Conservation (phyloP, 176 grass and related monocot genomes). For the Dactylis glomerata region DNA sequence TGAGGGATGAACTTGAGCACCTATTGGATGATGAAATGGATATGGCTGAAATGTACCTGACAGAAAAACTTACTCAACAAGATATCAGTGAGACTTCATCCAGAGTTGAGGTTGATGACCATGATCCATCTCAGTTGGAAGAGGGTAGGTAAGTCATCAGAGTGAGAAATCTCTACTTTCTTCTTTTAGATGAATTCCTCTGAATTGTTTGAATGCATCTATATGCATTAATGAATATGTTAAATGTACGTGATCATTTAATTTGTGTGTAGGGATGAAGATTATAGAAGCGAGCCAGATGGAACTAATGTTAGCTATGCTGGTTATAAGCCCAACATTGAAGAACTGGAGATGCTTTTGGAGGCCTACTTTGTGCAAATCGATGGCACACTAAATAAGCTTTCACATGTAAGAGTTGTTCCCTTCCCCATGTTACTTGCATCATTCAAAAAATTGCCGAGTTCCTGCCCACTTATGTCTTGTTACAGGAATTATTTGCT, state of each 20-base stretch:
- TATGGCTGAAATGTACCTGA: slow-evolving; percentile 97
- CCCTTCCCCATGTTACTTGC: background rate
- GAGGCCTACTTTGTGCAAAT: slow-evolving; percentile 94
- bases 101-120: slow-evolving; percentile 53
- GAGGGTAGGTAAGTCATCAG: slow-evolving; percentile 47
- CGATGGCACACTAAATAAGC: slow-evolving; percentile 84
- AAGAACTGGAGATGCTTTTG: slow-evolving; percentile 92
- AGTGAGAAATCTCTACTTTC: slow-evolving; percentile 14
- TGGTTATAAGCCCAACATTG: slow-evolving; percentile 73
- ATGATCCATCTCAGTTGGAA: slow-evolving; percentile 48
- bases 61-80: slow-evolving; percentile 67
- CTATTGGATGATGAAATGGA: slow-evolving; percentile 97
- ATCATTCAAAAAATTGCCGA: background rate
- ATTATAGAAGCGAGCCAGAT: slow-evolving; percentile 49
- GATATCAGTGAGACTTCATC: slow-evolving; percentile 67
- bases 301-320: slow-evolving; percentile 62
- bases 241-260: background rate
- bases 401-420: slow-evolving; percentile 68
- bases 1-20: slow-evolving; percentile 88
- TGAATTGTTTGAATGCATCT: background rate
- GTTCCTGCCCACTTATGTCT: background rate
- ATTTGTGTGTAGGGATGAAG: slow-evolving; percentile 57
- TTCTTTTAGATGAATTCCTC: background rate
- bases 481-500: no score
- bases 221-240: background rate